Base-by-base conservation (phyloP, 2,329 filamentous ascomycete species). In the Talaromyces atroroseus region DNA sequence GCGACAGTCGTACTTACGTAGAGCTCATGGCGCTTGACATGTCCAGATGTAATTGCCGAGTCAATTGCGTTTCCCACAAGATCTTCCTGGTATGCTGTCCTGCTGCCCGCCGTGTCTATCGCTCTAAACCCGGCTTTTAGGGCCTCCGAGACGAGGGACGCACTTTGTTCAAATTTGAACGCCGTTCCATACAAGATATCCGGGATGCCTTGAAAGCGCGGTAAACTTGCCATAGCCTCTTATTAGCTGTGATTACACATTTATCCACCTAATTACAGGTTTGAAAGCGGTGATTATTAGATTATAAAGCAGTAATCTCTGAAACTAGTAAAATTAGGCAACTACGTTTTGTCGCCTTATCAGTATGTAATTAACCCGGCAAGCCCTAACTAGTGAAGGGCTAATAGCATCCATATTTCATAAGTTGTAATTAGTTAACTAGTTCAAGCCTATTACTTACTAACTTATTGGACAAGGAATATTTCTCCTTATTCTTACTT, bases 121-220 rank as follows among this genome's bases (percentile, higher is more conserved):
- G 45, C 46, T 40, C 52, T 34, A 45, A 55, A 55, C 18, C 52
- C 52, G 10, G 46, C 52, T 42, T 21, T 55, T 2, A 55, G 26
- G 5, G 52, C 52, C 21, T 32, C 23, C 16, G 42, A 46, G 26
- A 55, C 45, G 14, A 54, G 45, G 12, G 12, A 12, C 6, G 32
- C 11, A n/a, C 21, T 55, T 14, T 55, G 44, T 14, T 55, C 52
- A 20, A 55, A 55, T 29, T 55, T 55, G 52, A 55, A 55, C 1
- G 52, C 52, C 10, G 52, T 55, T 34, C 52, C 52, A 20, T 55
- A 55, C 18, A 55, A 34, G 34, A 49, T 12, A 2, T 45, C 7
- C 12, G 52, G 52, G 12, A 55, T 49, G 23, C n/a, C 18, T 32
- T 23, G 52, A 14, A 34, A 34, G 29, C 29, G 29, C 11, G 29